These are phyloP conservation scores for Aspergillaceae sp. DNA, from an alignment of 2,329 filamentous ascomycete genomes.

Conservation along the genomic window DNA sequence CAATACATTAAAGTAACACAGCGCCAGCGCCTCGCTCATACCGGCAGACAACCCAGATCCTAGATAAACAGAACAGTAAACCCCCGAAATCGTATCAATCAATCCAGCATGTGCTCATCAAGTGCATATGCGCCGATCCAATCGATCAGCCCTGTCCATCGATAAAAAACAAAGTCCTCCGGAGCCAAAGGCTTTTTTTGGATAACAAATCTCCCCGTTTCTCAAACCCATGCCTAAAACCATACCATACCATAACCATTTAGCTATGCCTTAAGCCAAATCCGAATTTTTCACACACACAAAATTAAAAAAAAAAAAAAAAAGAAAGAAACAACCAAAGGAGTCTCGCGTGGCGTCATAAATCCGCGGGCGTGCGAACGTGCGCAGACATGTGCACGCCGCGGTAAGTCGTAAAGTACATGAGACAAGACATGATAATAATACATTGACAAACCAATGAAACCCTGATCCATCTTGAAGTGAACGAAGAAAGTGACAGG, in stretches of 20 bases:
- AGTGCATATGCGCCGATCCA: no score
- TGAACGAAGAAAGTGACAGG: background rate
- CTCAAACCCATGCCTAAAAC: background rate
- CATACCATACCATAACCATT: no score
- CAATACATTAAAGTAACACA: no score
- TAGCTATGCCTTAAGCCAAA: no score
- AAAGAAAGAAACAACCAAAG: background rate
- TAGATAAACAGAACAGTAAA: no score
- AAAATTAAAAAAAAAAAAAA: background rate
- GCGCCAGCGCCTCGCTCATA: background rate
- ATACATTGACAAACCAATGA: slow-evolving; percentile 9
- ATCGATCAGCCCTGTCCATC: background rate
- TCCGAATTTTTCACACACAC: no score
- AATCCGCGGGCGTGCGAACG: background rate
- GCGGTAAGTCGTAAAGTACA: slow-evolving; percentile 15
- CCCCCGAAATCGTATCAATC: no score
- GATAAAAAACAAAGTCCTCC: background rate
- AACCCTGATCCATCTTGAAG: no score
- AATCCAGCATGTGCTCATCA: no score
- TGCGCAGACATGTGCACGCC: no score
- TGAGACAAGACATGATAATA: slow-evolving; percentile 19
- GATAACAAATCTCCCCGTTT: background rate
- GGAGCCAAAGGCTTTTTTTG: background rate
- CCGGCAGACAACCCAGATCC: no score
- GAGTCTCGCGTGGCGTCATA: background rate